Percentiles rank a stretch among this genome's conserved stretches.
These are phyloP conservation scores for Gigaspora rosea DNA, from an alignment of 192 early-diverging fungal species.

Conservation along the genomic window DNA sequence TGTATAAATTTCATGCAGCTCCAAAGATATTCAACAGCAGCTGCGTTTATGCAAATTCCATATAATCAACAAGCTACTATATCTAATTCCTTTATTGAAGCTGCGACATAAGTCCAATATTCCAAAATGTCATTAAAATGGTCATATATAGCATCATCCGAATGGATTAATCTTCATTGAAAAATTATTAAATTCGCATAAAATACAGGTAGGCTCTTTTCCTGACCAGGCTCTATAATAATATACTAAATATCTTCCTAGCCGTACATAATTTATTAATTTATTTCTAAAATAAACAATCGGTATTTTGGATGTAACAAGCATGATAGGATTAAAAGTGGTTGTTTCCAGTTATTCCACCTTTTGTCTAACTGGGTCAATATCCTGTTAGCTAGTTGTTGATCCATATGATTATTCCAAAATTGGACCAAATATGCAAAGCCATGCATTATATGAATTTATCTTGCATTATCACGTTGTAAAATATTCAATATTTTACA, in stretches of 20 bases:
- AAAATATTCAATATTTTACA: too few species aligned
- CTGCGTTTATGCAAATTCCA: slow-evolving; percentile 19
- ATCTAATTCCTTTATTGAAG: slow-evolving; percentile 1
- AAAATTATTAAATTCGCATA: slow-evolving; percentile 14
- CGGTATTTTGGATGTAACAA: slow-evolving; percentile 24
- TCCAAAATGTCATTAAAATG: slow-evolving; percentile 3
- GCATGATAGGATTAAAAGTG: not conserved
- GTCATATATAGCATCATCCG: not conserved
- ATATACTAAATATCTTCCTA: slow-evolving; percentile 7
- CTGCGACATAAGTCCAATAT: slow-evolving; percentile 1
- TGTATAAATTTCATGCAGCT: not conserved
- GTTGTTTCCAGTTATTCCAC: not conserved
- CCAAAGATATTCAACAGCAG: not conserved
- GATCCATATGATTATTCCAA: not conserved
- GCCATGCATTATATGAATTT: not conserved
- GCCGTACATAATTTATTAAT: not conserved
- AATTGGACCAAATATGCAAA: not conserved
- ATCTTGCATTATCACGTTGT: not conserved
- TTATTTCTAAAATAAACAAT: not conserved
- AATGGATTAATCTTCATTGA: slow-evolving; percentile 4
- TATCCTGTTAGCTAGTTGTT: not conserved
- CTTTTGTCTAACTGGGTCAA: not conserved
- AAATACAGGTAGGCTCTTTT: not conserved
- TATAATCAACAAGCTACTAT: not conserved
- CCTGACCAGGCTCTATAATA: slow-evolving; percentile 6